Base-by-base conservation (phyloP, 139 green algal genomes). In the Edaphochlamys debaryana region DNA sequence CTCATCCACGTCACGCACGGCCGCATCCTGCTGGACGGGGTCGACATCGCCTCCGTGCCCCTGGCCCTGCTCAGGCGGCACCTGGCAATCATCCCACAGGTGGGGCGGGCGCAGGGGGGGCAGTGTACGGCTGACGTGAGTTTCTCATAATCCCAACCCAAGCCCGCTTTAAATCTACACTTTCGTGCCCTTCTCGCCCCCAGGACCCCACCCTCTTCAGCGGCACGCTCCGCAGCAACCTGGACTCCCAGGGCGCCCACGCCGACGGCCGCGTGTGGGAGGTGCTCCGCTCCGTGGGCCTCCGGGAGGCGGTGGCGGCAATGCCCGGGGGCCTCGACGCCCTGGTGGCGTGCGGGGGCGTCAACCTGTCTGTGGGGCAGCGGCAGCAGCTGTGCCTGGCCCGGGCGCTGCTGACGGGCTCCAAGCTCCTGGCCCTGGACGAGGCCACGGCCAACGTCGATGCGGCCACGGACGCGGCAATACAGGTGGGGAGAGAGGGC, bases 381-480 rank as follows among this genome's bases (percentile, higher is more conserved):
- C 84, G 92, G 42, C 92, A 97, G 89, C 91, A 96, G 41, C 90
- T 97, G 63, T 96, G 94, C 81, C 86, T 99, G 58, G 95, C 94
- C 0, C 88, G 96, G 32, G 92, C 92, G 1, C 85, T 96, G 71
- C 86, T 95, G 67, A 86, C 90, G 80, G 79, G 91, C 30, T 87
- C 93, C 0, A 58, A 79, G 38, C 85, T 96, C 25, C 79, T 95
- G n/a, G 91, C 91, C 0, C 89, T 96, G 23, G 93, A 95, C 64
- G 95, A 98, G 89, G 95, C 95, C 3, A 99, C 96, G 15, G 92
- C 93, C 75, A 98, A 98, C 72, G 94, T 99, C 52, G 96, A 99
- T 87, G 80, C 79, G 9, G 83, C 79, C 37, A 98, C 95, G 13
- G 95, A 98, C 78, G 85, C 86, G 25, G 79, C 93, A 22, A 96